These are phyloP conservation scores for Amborella trichopoda DNA, from an alignment of 164 flowering plant genomes.

Conservation along the genomic window DNA sequence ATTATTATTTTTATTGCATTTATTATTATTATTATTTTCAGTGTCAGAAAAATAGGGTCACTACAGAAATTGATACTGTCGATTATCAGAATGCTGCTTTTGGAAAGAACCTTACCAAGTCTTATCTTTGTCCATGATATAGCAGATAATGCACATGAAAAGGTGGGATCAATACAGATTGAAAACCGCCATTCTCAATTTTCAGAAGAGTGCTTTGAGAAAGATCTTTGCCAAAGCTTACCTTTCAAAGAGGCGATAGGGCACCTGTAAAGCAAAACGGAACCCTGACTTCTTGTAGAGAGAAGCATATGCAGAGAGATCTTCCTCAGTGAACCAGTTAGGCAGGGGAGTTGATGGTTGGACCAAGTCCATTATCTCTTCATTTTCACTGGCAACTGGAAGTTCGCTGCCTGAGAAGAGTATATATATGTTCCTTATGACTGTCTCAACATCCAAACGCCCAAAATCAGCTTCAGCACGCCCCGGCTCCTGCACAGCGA, in stretches of 20 bases:
- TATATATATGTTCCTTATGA: conserved; percentile 38
- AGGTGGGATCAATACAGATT: too few species aligned
- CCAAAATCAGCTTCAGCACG: conserved; percentile 52
- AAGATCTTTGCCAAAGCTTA: background rate
- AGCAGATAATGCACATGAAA: too few species aligned
- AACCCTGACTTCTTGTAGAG: conserved; percentile 50
- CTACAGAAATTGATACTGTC: too few species aligned
- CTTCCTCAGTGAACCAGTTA: conserved; percentile 44
- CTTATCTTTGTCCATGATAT: too few species aligned
- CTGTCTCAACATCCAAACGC: conserved; percentile 35
- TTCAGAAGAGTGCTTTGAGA: background rate
- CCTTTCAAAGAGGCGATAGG: conserved; percentile 34
- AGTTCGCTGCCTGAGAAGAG: conserved; percentile 40
- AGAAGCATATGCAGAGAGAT: conserved; percentile 25
- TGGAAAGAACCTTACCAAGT: too few species aligned
- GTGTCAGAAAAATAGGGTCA: too few species aligned
- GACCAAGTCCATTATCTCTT: conserved; percentile 54
- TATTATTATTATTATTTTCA: too few species aligned
- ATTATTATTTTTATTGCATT: too few species aligned
- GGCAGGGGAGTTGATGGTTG: conserved; percentile 41
- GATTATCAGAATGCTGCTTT: too few species aligned
- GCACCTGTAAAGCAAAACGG: conserved; percentile 35
- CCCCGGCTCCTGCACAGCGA: conserved; percentile 52
- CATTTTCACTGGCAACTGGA: conserved; percentile 27
- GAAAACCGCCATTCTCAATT: background rate